A percentile compares a stretch with the other conserved stretches of the same genome.
These are phyloP conservation scores for Yamadazyma atlantica DNA, from an alignment of 1,139 yeast genomes.

Conservation along the genomic window DNA sequence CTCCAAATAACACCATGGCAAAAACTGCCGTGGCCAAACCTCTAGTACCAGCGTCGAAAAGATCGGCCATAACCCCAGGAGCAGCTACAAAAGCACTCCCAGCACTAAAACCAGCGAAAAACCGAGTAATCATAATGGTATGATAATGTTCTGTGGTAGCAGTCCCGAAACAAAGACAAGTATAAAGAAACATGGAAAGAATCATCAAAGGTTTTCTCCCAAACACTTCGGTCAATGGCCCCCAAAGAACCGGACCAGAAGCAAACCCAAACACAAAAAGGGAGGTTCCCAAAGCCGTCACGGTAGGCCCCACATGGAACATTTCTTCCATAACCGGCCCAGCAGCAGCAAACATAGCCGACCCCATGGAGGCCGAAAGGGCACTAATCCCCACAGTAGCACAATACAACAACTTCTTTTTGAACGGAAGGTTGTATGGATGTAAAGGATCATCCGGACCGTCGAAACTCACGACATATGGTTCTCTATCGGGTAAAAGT, in stretches of 20 bases:
- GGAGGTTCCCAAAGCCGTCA: slow-evolving; percentile 36
- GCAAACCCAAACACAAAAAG: slow-evolving; percentile 42
- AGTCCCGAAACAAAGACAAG: slow-evolving; percentile 33
- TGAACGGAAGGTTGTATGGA: slow-evolving; percentile 46
- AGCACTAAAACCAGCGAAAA: slow-evolving; percentile 39
- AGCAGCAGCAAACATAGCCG: slow-evolving; percentile 37
- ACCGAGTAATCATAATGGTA: slow-evolving; percentile 38
- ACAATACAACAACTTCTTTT: slow-evolving; percentile 25
- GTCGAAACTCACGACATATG: slow-evolving; percentile 37
- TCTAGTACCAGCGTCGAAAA: slow-evolving; percentile 28
- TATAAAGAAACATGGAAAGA: slow-evolving; percentile 28
- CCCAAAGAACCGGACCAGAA: slow-evolving; percentile 40
- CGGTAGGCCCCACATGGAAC: slow-evolving; percentile 30
- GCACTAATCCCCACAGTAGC: slow-evolving; percentile 29
- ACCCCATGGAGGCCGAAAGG: slow-evolving; percentile 45
- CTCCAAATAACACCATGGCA: slow-evolving; percentile 37
- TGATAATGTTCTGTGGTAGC: slow-evolving; percentile 38
- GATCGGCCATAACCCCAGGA: slow-evolving; percentile 41
- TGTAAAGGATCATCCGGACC: slow-evolving; percentile 46
- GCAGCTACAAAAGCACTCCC: slow-evolving; percentile 40
- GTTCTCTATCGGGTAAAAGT: slow-evolving; percentile 24
- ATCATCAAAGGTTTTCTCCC: slow-evolving; percentile 33
- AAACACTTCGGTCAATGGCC: slow-evolving; percentile 39
- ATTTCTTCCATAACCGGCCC: slow-evolving; percentile 19
- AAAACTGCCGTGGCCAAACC: slow-evolving; percentile 33